Evolutionary conservation across 345 rosid species (phyloP).

Genomic region (Pugionium dolabratum): DNA sequence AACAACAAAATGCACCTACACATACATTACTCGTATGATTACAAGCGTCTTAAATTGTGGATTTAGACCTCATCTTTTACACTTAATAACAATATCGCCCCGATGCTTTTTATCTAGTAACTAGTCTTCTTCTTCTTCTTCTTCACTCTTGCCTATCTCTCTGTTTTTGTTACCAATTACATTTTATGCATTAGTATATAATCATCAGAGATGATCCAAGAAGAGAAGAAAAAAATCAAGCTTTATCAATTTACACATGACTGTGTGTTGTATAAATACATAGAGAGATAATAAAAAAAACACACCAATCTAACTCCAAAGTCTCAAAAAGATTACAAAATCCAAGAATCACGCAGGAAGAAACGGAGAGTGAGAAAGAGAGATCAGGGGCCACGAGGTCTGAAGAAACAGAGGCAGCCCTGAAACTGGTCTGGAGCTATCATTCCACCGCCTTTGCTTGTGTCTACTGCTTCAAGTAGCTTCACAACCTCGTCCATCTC

Average conservation of each 20-base stretch:
- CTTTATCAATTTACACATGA: conserved; percentile 34
- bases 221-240: neutral
- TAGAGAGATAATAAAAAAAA: neutral
- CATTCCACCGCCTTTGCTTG: conserved; percentile 93
- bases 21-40: neutral
- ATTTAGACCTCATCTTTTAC: conserved; percentile 1
- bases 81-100: neutral
- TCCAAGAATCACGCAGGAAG: conserved; percentile 25
- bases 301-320: conserved; percentile 31
- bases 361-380: neutral
- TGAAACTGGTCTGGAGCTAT: conserved; percentile 70
- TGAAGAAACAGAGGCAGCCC: conserved; percentile 66
- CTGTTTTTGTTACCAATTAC: neutral
- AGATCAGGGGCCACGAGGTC: conserved; percentile 66
- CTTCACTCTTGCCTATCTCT: neutral
- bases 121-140: neutral
- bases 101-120: neutral
- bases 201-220: conserved; percentile 1
- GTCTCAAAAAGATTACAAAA: conserved; percentile 30
- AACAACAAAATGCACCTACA: neutral
- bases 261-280: conserved; percentile 30
- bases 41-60: neutral
- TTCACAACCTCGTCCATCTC: conserved; percentile 80
- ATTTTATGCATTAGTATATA: neutral
- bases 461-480: conserved; percentile 66